Evolutionary conservation across 495 filamentous ascomycete genomes (phyloP).

Genomic region (Penicillium maclennaniae): DNA sequence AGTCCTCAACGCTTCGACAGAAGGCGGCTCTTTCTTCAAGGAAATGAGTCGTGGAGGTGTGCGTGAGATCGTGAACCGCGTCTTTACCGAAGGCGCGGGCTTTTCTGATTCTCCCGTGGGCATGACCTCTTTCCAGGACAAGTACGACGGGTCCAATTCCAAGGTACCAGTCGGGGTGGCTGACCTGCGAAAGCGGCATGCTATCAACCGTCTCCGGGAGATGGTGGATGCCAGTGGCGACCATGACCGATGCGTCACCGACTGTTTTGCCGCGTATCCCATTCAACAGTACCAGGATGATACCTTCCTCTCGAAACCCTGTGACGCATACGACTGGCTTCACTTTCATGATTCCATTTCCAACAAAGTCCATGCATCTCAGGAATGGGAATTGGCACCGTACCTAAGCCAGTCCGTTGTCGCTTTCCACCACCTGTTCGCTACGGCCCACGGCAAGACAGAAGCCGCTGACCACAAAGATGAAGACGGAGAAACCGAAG

Average conservation of each 20-base stretch:
- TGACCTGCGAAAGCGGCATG: constrained; percentile 70
- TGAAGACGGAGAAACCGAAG: constrained; percentile 50
- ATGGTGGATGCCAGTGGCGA: constrained; percentile 89
- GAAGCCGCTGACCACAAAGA: constrained; percentile 27
- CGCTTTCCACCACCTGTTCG: constrained; percentile 90
- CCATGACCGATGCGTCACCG: constrained; percentile 76
- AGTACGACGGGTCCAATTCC: constrained; percentile 24
- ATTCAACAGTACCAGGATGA: constrained; percentile 89
- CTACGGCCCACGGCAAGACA: constrained; percentile 44
- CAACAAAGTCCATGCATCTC: constrained; percentile 63
- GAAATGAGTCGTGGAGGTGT: constrained; percentile 73
- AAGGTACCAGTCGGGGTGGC: constrained; percentile 54
- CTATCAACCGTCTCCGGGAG: constrained; percentile 75
- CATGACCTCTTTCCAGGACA: constrained; percentile 32
- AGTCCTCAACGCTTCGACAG: constrained; percentile 62
- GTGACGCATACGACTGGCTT: constrained; percentile 86
- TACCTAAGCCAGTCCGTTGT: constrained; percentile 83
- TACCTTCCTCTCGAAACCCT: constrained; percentile 81
- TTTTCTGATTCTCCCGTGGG: constrained; percentile 59
- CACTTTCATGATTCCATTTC: constrained; percentile 86
- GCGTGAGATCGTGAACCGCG: constrained; percentile 77
- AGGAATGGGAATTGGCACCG: constrained; percentile 83
- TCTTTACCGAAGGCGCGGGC: constrained; percentile 83
- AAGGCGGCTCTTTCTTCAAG: constrained; percentile 73
- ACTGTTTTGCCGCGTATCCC: constrained; percentile 81